Evolutionary conservation across 305 asterid species (phyloP), one percentile per base, ranked within the genome.

Genomic region (Striga hermonthica): DNA sequence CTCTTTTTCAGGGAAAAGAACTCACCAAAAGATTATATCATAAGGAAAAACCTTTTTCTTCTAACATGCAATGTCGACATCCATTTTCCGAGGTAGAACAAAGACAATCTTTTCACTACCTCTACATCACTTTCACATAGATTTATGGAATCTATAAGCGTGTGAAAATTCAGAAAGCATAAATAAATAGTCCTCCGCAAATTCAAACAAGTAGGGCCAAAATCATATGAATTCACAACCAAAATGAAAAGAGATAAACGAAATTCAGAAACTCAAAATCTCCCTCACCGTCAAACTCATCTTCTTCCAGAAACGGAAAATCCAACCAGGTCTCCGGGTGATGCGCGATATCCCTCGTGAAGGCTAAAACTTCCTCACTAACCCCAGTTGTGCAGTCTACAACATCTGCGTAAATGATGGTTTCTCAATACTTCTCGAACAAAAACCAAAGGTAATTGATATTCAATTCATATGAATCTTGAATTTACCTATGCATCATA

Each of bases 301-400:
- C n/a, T n/a, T n/a, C n/a, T n/a, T n/a, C n/a, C n/a, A n/a, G n/a
- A n/a, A n/a, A n/a, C n/a, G n/a, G n/a, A n/a, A n/a, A n/a, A n/a
- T n/a, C n/a, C n/a, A n/a, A n/a, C n/a, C n/a, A n/a, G n/a, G n/a
- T n/a, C n/a, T n/a, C n/a, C n/a, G n/a, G n/a, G n/a, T n/a, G n/a
- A n/a, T n/a, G n/a, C n/a, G n/a, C n/a, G n/a, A n/a, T n/a, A n/a
- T n/a, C n/a, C n/a, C n/a, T n/a, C n/a, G n/a, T n/a, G n/a, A n/a
- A n/a, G n/a, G n/a, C n/a, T n/a, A 90, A 66, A 1, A 75, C 91
- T 77, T 93, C 99, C 64, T 86, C 96, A 1, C 95, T 93, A 65
- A 90, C 78, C 64, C 99, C 99, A 54, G 83, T 80, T 4, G 88
- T 97, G 40, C 76, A 84, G 62, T 55, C 84, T 5, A 79, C 43